Base-by-base conservation (phyloP, 306 rosid genomes). In the Vigna trinervia region DNA sequence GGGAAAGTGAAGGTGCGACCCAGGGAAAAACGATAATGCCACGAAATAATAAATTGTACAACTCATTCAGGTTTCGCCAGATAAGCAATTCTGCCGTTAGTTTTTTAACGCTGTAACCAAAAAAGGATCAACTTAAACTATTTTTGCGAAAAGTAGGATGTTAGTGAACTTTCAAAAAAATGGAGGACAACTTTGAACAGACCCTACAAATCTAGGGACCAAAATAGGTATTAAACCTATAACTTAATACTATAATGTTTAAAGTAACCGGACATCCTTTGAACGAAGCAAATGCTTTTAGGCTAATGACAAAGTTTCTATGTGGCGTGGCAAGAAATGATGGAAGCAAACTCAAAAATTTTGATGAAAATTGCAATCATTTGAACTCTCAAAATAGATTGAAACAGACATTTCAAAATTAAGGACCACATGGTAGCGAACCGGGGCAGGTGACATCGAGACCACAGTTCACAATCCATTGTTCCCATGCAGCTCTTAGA, bases 401-500 rank as follows among this genome's bases (percentile, higher is more conserved):
- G 86, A 82, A 85, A 73, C 10, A 72, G 89, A 85, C 86, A 85
- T 17, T n/a, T 58, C 80, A 82, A 38, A 22, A 54, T 20, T 12
- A 69, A 69, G 89, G 86, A 85, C 88, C 88, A 82, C 88, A 58
- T 26, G 54, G 68, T 19, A 72, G 57, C 82, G 28, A 81, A 77
- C 54, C 13, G n/a, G 47, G 51, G 38, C 75, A 19, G 17, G 48
- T 23, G 47, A 65, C 79, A 78, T 56, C 38, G 17, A 70, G 32
- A 64, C 43, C 64, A 65, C 76, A 79, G 65, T 46, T 62, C 84
- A 80, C 80, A 71, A 50, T 23, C 62, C 57, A 17, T 82, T 71
- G 82, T 79, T 85, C 61, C 51, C 80, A 71, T 72, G 80, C 8
- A 62, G 71, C 0, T 60, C 61, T 82, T 58, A 69, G 78, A 71